Evolutionary conservation across 2,329 filamentous ascomycete genomes (phyloP), one percentile per base, ranked within the genome.

Genomic region (Ceratocystis destructans): DNA sequence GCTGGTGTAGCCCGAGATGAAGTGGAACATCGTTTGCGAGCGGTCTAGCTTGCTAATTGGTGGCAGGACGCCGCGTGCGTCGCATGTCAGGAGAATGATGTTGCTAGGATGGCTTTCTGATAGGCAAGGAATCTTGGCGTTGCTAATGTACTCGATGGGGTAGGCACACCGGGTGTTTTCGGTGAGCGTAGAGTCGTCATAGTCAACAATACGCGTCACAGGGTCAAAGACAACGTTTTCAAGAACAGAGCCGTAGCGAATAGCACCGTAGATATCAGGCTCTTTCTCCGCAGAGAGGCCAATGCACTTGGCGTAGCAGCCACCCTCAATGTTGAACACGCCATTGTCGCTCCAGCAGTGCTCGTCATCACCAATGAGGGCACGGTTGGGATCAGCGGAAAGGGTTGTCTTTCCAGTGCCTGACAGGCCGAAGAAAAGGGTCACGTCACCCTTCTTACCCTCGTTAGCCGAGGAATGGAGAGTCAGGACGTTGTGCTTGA

Each of bases 1-100:
- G 75, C 93, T 97, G 70, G 94, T 99, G 84, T 99, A 99, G 72
- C 94, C 94, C 20, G 90, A 96, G 79, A 99, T 99, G 86, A 99
- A 99, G 84, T 99, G 94, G 87, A 97, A 99, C 93, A 99, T 97
- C 77, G 91, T 96, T 81, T 97, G 94, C 73, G 90, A 86, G 70
- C 88, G 85, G 82, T 88, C 86, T 76, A 99, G 88, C 83, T 97
- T 97, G 73, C 91, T 96, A 79, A 99, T 97, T 62, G 94, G 94
- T 67, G 94, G 94, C 66, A 99, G 86, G 62, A 99, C 94, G 81
- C 94, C 94, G 71, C 94, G 90, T 68, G 94, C 94, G 74, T 99
- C 94, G 80, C 94, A 99, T 69, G 94, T 99, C 72, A 99, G 87
- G 72, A 99, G 88, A 75, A 99, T 89, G 79, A 99, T 97, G 86